A percentile compares a stretch with the other conserved stretches of the same genome.
These are phyloP conservation scores for Clitopilus hobsonii DNA, from an alignment of 768 basidiomycete genomes.

Conservation along the genomic window DNA sequence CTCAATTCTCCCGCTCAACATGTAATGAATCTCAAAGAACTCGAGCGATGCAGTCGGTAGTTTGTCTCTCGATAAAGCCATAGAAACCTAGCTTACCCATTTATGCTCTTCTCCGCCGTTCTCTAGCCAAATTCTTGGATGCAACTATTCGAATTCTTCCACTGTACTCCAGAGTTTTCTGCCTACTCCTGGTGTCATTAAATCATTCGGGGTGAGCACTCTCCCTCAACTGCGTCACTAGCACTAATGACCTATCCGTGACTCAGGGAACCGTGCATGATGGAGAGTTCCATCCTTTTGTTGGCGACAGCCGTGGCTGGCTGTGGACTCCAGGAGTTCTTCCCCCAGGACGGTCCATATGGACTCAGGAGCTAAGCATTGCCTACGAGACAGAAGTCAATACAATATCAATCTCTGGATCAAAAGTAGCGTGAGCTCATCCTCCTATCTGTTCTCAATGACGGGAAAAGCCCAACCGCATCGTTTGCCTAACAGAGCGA, in stretches of 20 bases:
- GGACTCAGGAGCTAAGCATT: conserved; percentile 40
- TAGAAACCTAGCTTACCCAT: neutral
- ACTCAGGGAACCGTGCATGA: conserved; percentile 27
- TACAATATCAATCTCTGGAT: conserved; percentile 43
- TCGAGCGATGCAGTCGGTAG: conserved; percentile 14
- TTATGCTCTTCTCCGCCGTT: neutral
- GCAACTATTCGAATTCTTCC: conserved; percentile 34
- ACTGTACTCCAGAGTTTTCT: conserved; percentile 20
- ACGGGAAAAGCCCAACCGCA: no score
- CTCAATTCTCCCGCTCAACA: conserved; percentile 11
- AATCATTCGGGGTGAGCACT: conserved; percentile 42
- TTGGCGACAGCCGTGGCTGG: conserved; percentile 54
- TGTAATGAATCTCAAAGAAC: conserved; percentile 7
- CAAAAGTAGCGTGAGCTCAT: conserved; percentile 42
- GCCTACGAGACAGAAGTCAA: conserved; percentile 32
- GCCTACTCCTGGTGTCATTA: conserved; percentile 33
- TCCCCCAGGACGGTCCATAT: conserved; percentile 16
- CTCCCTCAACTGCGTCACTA: neutral
- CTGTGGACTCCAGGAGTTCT: conserved; percentile 29
- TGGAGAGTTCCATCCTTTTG: conserved; percentile 30
- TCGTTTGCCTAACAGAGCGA: conserved; percentile 34
- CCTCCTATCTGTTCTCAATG: neutral
- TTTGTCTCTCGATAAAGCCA: neutral
- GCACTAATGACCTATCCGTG: neutral
- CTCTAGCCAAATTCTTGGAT: conserved; percentile 34